These are phyloP conservation scores for Gossypium turneri DNA, from an alignment of 345 rosid genomes.

Conservation along the genomic window DNA sequence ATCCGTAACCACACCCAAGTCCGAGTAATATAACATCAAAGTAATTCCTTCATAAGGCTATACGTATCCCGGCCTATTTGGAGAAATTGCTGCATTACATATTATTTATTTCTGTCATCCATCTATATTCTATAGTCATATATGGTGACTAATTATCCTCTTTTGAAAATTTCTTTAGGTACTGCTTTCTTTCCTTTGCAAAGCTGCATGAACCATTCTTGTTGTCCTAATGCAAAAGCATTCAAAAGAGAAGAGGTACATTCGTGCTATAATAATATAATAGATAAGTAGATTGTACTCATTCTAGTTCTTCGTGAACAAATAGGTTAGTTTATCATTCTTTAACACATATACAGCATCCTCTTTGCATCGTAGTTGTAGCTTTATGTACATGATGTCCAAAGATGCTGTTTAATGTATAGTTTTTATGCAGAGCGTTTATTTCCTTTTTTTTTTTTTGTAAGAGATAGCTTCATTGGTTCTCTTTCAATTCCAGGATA, in stretches of 20 bases:
- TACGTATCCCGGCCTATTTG: not conserved
- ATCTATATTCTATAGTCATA: not conserved
- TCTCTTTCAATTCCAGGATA: conserved; percentile 48
- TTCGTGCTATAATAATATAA: not conserved
- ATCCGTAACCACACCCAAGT: not conserved
- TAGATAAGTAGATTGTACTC: not conserved
- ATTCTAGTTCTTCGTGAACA: not conserved
- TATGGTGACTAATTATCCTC: not conserved
- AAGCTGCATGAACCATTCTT: conserved; percentile 94
- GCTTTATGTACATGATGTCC: conserved; percentile 3
- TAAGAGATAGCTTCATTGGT: not conserved
- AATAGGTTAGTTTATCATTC: not conserved
- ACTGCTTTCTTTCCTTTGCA: conserved; percentile 92
- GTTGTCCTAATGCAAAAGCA: conserved; percentile 84
- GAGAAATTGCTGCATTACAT: not conserved
- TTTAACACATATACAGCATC: not conserved
- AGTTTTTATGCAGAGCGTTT: not conserved
- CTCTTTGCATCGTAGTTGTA: not conserved
- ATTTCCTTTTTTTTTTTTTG: not conserved
- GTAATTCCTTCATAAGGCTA: not conserved
- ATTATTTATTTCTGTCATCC: not conserved
- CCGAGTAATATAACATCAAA: not conserved
- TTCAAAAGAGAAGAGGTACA: conserved; percentile 92
- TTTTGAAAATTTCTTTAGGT: conserved; percentile 40
- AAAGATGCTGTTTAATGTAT: not conserved